Evolutionary conservation across 2,329 filamentous ascomycete species (phyloP).

Genomic region (Colletotrichum phormii): DNA sequence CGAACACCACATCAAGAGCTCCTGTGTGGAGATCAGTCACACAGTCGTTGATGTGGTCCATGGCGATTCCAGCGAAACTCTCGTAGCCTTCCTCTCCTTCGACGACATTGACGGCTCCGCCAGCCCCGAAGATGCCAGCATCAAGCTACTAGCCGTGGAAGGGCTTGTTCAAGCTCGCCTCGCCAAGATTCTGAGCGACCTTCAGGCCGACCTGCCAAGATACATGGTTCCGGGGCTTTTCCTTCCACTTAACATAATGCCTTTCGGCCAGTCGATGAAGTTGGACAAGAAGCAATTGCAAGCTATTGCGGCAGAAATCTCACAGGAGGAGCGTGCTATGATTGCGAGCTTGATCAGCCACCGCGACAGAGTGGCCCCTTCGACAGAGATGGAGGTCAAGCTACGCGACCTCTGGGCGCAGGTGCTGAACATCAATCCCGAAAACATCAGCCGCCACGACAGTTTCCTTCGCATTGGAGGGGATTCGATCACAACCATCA

Average conservation of each 20-base stretch:
- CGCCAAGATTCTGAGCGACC: too few species aligned
- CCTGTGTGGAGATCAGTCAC: too few species aligned
- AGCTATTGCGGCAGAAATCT: background rate
- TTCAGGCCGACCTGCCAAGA: background rate
- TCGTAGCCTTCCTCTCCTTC: too few species aligned
- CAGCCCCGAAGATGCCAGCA: too few species aligned
- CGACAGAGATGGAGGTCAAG: constrained; percentile 23
- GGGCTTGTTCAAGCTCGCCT: too few species aligned
- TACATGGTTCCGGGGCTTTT: constrained; percentile 9
- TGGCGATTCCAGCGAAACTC: too few species aligned
- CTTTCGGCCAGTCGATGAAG: constrained; percentile 3
- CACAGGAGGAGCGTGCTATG: too few species aligned
- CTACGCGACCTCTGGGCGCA: constrained; percentile 38
- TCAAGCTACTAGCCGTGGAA: too few species aligned
- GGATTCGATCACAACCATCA: constrained; percentile 40
- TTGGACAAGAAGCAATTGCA: constrained; percentile 1
- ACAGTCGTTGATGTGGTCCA: too few species aligned
- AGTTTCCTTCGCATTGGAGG: constrained; percentile 39
- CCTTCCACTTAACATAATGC: background rate
- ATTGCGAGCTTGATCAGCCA: background rate
- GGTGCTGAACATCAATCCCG: constrained; percentile 20
- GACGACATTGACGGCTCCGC: too few species aligned
- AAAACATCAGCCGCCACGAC: constrained; percentile 36
- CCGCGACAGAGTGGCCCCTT: background rate
- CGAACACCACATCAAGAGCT: too few species aligned